Evolutionary conservation across 1,139 yeast genomes (phyloP).

Genomic region (Blastobotrys capitulatus): DNA sequence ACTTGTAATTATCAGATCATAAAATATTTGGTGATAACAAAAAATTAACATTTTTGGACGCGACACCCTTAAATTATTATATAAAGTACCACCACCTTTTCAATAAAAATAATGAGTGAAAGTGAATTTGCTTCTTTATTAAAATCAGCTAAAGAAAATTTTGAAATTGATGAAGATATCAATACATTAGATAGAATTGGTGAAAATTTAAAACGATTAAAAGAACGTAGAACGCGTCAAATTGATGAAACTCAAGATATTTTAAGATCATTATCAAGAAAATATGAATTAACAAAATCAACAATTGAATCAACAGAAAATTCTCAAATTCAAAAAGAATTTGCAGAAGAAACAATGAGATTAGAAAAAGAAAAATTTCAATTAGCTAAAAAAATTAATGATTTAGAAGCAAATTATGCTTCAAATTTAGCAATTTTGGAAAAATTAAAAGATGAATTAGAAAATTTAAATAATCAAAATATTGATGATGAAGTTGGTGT

Average conservation of each 20-base stretch:
- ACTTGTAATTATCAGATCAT: too few species aligned
- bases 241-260: constrained; percentile 19
- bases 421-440: constrained; percentile 42
- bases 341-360: constrained; percentile 26
- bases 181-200: constrained; percentile 22
- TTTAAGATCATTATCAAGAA: constrained; percentile 28
- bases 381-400: constrained; percentile 53
- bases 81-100: background rate
- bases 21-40: too few species aligned
- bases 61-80: background rate
- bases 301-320: constrained; percentile 31
- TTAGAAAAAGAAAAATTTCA: constrained; percentile 49
- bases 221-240: constrained; percentile 16
- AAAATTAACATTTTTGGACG: background rate
- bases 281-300: constrained; percentile 27
- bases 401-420: constrained; percentile 49
- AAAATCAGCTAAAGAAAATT: constrained; percentile 40
- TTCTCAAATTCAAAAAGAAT: constrained; percentile 28
- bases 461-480: constrained; percentile 33
- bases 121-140: constrained; percentile 11
- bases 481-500: constrained; percentile 27
- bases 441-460: constrained; percentile 40
- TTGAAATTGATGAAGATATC: constrained; percentile 48
- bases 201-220: constrained; percentile 17
- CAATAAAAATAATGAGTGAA: background rate